phyloP scores from a whole-genome alignment of 2,329 filamentous ascomycete genomes.

The Exophiala spinifera region DNA sequence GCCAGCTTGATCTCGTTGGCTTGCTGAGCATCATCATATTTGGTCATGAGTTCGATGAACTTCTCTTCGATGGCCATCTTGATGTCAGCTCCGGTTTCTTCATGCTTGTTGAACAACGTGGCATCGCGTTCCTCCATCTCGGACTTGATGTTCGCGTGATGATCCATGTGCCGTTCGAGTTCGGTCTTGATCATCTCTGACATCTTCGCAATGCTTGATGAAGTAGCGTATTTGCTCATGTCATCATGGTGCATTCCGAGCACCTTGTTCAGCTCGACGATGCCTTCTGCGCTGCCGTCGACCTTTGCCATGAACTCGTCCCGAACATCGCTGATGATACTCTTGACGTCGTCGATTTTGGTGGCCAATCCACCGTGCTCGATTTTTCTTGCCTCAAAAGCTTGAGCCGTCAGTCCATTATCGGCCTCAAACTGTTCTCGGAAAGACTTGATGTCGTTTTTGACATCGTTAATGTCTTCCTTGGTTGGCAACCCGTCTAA shows the following conservation, averaged over 20 bases:
- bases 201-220: conserved; percentile 67
- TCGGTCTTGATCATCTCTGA: conserved; percentile 75
- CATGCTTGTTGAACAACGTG: conserved; percentile 56
- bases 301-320: conserved; percentile 73
- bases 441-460: conserved; percentile 68
- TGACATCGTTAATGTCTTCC: conserved; percentile 69
- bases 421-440: conserved; percentile 66
- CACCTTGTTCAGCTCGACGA: conserved; percentile 53
- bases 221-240: conserved; percentile 45
- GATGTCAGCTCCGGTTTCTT: conserved; percentile 56
- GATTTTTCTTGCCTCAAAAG: conserved; percentile 77
- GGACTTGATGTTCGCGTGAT: conserved; percentile 76
- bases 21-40: conserved; percentile 82
- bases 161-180: conserved; percentile 79
- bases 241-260: conserved; percentile 67
- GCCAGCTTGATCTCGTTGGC: conserved; percentile 71
- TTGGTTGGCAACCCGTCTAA: conserved; percentile 70
- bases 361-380: conserved; percentile 78
- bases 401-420: conserved; percentile 70
- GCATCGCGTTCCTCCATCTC: conserved; percentile 65
- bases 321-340: conserved; percentile 73
- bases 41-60: conserved; percentile 74
- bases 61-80: conserved; percentile 67
- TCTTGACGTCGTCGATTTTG: conserved; percentile 74
- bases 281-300: conserved; percentile 66